Percentiles rank a stretch among this genome's conserved stretches.
Conservation (phyloP, 495 filamentous ascomycete genomes). For the Aspergillus indologenus region DNA sequence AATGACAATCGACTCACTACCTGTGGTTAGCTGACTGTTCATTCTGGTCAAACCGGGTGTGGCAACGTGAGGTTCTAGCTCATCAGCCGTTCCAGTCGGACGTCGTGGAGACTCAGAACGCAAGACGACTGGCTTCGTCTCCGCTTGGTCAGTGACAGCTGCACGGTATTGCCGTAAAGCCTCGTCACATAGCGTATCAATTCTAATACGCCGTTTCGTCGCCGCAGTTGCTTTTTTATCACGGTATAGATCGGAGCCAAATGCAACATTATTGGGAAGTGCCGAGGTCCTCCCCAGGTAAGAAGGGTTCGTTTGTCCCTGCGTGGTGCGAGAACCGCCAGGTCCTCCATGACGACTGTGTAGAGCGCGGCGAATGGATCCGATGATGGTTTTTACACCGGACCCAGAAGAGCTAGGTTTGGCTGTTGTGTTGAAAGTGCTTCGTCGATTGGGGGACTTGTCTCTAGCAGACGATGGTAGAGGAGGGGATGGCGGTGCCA, state of each 20-base stretch:
- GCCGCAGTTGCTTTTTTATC: constrained; percentile 38
- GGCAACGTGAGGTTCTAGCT: constrained; percentile 9
- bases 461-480: constrained; percentile 26
- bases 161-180: constrained; percentile 61
- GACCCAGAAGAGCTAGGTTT: constrained; percentile 47
- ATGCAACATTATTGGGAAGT: constrained; percentile 46
- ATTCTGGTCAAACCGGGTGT: constrained; percentile 25
- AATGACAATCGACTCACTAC: constrained; percentile 85
- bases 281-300: constrained; percentile 41
- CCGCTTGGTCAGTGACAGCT: constrained; percentile 18
- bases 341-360: constrained; percentile 59
- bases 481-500: constrained; percentile 61
- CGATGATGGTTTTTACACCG: constrained; percentile 80
- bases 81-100: constrained; percentile 2
- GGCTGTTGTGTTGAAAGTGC: constrained; percentile 29
- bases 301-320: constrained; percentile 32
- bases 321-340: constrained; percentile 40
- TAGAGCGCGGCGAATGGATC: constrained; percentile 82
- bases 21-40: constrained; percentile 64
- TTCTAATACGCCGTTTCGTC: constrained; percentile 43
- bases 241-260: constrained; percentile 44
- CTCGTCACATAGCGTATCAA: constrained; percentile 79
- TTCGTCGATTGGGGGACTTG: constrained; percentile 29
- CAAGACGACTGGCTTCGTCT: constrained; percentile 1
- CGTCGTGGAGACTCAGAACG: neutral